Evolutionary conservation across 148 eudicot genomes (phyloP).

Genomic region (Dianthus caryophyllus): DNA sequence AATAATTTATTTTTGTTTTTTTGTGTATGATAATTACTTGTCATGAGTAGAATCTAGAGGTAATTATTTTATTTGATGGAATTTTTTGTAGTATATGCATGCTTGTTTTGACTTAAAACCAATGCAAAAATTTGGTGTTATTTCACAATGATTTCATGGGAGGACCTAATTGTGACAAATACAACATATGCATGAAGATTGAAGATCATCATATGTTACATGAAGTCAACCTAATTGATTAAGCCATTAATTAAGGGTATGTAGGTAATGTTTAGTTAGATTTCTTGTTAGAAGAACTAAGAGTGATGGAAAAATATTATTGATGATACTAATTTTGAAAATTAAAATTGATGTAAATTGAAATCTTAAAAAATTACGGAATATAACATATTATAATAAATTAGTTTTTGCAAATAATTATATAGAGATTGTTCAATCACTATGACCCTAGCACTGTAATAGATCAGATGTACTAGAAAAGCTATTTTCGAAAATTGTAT

Average conservation of each 20-base stretch:
- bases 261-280: constrained; percentile 12
- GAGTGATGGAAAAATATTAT: neutral
- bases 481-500: too few relatives aligned
- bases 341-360: too few relatives aligned
- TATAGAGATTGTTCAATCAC: too few relatives aligned
- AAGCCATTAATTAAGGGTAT: neutral
- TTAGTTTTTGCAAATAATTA: too few relatives aligned
- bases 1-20: too few relatives aligned
- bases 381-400: too few relatives aligned
- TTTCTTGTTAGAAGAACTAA: neutral
- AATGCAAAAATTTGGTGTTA: neutral
- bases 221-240: constrained; percentile 22
- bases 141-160: constrained; percentile 19
- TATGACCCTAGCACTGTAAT: too few relatives aligned
- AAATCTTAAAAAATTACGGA: too few relatives aligned
- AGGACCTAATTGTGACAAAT: constrained; percentile 4
- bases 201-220: neutral
- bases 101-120: neutral
- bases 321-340: neutral
- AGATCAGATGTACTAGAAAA: too few relatives aligned
- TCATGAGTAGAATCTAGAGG: neutral
- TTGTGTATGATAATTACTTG: neutral
- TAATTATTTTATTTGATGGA: neutral
- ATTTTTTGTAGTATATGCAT: neutral
- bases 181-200: constrained; percentile 12